Evolutionary conservation across 139 green algal species (phyloP), one percentile per base, ranked within the genome.

Genomic region (Haematococcus sp.): DNA sequence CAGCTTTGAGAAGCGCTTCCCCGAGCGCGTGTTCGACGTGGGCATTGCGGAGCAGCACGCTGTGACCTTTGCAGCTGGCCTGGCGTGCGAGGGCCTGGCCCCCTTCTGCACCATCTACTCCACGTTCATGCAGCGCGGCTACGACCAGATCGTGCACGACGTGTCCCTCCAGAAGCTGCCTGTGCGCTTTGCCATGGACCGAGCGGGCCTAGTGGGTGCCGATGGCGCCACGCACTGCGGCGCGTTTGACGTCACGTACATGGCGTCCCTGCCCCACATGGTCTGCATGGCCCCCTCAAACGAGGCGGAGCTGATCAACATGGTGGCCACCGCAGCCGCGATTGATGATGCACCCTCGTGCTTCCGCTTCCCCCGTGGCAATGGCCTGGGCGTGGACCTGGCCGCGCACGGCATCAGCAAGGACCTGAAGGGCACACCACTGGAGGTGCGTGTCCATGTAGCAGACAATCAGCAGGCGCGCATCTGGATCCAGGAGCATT

Each of bases 21-120:
- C 91, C 0, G 92, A 96, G 40, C 89, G 96, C 27, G 92, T 91
- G 51, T 99, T 96, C 75, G 96, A 99, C 70, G 96, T 98, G 15
- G 96, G 96, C 78, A 99, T 99, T 74, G 96, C 96, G 1, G 96
- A 99, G 86, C 96, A 99, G 90, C 95, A 98, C 76, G 92, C 91
- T 13, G 93, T 98, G 2, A 98, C 94, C 2, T 98, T 99, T 87
- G 91, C 94, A 0, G 94, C 95, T 2, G 96, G 96, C 0, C 77
- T 99, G 75, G 96, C 96, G 2, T 90, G 76, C 67, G 96, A 99
- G 81, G 96, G 96, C 46, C 82, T 99, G 40, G 85, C 91, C 23
- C 96, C 96, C 58, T 95, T 98, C 71, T 91, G 81, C 69, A 91
- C 96, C 68, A 98, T 99, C 81, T 99, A 99, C 84, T 98, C 92